These are phyloP conservation scores for Wallacemonas sp. DNA, from an alignment of 208 protist species.

Conservation along the genomic window DNA sequence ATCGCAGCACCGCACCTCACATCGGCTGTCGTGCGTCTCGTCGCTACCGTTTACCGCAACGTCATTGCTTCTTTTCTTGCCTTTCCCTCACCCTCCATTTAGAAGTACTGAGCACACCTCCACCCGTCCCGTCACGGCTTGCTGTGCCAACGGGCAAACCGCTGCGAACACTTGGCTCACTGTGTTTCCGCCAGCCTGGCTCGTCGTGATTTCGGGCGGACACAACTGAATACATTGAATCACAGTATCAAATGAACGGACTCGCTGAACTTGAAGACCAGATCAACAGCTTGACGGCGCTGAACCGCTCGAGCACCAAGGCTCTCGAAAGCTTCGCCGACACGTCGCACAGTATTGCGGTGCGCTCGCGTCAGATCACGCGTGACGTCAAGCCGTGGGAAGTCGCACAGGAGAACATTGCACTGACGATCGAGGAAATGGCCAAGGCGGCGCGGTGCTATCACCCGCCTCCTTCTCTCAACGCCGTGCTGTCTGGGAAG, in stretches of 20 bases:
- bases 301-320: constrained; percentile 65
- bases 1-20: too few relatives aligned
- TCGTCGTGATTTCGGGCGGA: too few relatives aligned
- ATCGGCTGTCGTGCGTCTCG: too few relatives aligned
- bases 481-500: constrained; percentile 53
- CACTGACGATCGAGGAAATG: constrained; percentile 83
- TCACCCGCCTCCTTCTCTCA: constrained; percentile 67
- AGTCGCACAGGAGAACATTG: constrained; percentile 85
- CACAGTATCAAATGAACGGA: constrained; percentile 60
- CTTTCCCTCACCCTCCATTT: too few relatives aligned
- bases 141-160: too few relatives aligned
- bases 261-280: constrained; percentile 68
- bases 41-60: too few relatives aligned
- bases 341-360: constrained; percentile 65
- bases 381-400: constrained; percentile 83
- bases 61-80: too few relatives aligned
- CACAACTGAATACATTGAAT: too few relatives aligned
- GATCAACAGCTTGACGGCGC: constrained; percentile 57
- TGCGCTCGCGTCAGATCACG: constrained; percentile 61
- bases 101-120: too few relatives aligned
- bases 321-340: constrained; percentile 84
- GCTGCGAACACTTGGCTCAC: too few relatives aligned
- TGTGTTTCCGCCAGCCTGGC: too few relatives aligned
- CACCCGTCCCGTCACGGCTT: too few relatives aligned
- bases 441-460: constrained; percentile 82